Evolutionary conservation across 225 moss, liverwort and hornwort species (phyloP).

Genomic region (Ulota crispa): DNA sequence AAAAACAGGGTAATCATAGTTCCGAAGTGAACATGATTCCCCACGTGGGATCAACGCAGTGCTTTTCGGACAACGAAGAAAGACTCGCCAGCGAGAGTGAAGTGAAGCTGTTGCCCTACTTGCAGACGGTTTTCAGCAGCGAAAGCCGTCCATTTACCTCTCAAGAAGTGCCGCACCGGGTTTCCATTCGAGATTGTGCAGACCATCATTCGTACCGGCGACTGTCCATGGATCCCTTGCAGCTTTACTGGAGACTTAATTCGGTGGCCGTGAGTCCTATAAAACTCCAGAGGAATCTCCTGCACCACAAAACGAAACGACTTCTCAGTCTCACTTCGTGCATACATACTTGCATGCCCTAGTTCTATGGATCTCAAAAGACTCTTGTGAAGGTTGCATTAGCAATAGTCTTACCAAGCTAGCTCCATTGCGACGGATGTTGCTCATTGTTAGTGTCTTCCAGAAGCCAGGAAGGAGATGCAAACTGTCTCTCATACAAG

Average conservation of each 20-base stretch:
- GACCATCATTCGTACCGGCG: slow-evolving; percentile 6
- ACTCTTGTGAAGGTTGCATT: not conserved
- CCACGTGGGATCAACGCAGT: too few species aligned
- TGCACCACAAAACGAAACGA: not conserved
- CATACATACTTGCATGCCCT: not conserved
- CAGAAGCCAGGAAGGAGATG: slow-evolving; percentile 14
- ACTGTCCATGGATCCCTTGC: slow-evolving; percentile 26
- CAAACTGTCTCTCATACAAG: not conserved
- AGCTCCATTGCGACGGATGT: not conserved
- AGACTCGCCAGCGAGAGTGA: slow-evolving; percentile 13
- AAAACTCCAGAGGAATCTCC: slow-evolving; percentile 26
- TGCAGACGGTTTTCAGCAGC: slow-evolving; percentile 1
- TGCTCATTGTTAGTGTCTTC: slow-evolving; percentile 16
- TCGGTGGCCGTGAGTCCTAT: not conserved
- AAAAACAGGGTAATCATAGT: too few species aligned
- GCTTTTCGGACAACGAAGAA: slow-evolving; percentile 16
- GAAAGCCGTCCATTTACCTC: slow-evolving; percentile 8
- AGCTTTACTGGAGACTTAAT: slow-evolving; percentile 11
- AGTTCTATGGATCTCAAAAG: not conserved
- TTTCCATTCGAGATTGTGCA: not conserved
- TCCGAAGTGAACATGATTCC: too few species aligned
- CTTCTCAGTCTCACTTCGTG: not conserved
- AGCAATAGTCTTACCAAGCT: not conserved
- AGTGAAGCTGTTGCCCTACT: slow-evolving; percentile 21
- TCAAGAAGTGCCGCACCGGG: not conserved